Conservation (phyloP, 768 basidiomycete species). For the Russula griseocarnosa region DNA sequence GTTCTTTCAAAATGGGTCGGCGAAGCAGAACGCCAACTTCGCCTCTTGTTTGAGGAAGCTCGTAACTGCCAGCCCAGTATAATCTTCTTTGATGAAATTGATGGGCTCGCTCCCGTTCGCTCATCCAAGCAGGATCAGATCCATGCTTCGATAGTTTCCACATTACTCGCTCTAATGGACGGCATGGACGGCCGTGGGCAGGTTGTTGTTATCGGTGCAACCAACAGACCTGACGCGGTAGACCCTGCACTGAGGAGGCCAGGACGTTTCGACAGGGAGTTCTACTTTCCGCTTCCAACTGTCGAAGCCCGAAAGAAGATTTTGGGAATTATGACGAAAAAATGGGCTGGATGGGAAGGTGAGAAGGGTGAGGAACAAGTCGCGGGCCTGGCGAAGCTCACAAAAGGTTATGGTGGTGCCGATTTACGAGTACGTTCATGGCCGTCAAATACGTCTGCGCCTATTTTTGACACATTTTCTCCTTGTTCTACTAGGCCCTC, state of each 20-base stretch:
- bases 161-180: slow-evolving; percentile 95
- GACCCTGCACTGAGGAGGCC: slow-evolving; percentile 93
- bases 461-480: slow-evolving; percentile 31
- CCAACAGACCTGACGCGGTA: slow-evolving; percentile 95
- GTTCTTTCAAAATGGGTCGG: slow-evolving; percentile 99
- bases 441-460: slow-evolving; percentile 13
- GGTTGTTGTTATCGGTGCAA: slow-evolving; percentile 96
- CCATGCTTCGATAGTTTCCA: slow-evolving; percentile 95
- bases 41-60: slow-evolving; percentile 95
- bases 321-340: slow-evolving; percentile 80
- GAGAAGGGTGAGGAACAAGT: slow-evolving; percentile 46
- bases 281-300: slow-evolving; percentile 91
- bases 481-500: slow-evolving; percentile 56
- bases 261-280: slow-evolving; percentile 95
- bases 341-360: slow-evolving; percentile 81
- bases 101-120: slow-evolving; percentile 95
- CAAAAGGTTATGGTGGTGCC: slow-evolving; percentile 97
- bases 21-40: slow-evolving; percentile 93
- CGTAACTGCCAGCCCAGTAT: slow-evolving; percentile 88
- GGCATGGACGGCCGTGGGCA: slow-evolving; percentile 99
- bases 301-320: slow-evolving; percentile 85
- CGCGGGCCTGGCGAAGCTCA: slow-evolving; percentile 75
- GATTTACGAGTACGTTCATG: slow-evolving; percentile 74
- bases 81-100: slow-evolving; percentile 99
- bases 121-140: slow-evolving; percentile 99